Conservation (phyloP, 1,284 basidiomycete species). For the Kalmanozyma brasiliensis region DNA sequence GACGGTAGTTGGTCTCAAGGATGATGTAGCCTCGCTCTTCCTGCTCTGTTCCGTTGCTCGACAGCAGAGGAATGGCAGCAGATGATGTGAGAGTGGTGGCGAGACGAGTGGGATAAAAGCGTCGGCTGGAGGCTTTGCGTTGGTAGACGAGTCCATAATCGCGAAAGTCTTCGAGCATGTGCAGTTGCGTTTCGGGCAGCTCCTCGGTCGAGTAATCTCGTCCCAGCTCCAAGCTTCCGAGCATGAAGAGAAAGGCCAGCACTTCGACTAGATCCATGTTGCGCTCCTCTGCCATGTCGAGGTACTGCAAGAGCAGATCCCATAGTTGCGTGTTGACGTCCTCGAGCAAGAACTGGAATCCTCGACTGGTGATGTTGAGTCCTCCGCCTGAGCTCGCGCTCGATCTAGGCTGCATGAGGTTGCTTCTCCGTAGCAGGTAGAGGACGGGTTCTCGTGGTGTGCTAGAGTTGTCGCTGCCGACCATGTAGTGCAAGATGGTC, state of each 20-base stretch:
- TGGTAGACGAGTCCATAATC: constrained; percentile 92
- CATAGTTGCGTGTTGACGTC: constrained; percentile 98
- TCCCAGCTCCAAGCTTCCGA: constrained; percentile 62
- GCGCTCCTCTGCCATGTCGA: constrained; percentile 61
- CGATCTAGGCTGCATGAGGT: constrained; percentile 76
- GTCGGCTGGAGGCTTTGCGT: constrained; percentile 70
- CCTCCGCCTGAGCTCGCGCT: constrained; percentile 18
- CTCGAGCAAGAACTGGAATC: constrained; percentile 96
- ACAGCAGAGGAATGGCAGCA: constrained; percentile 67
- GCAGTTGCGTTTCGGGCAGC: constrained; percentile 81
- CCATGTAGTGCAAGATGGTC: constrained; percentile 98
- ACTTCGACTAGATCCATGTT: constrained; percentile 89
- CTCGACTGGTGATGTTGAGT: constrained; percentile 85
- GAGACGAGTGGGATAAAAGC: constrained; percentile 92
- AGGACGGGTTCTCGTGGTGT: constrained; percentile 83
- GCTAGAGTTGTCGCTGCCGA: constrained; percentile 82
- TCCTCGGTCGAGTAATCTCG: constrained; percentile 80
- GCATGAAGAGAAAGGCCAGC: constrained; percentile 84
- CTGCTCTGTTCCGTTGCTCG: constrained; percentile 60
- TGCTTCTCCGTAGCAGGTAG: constrained; percentile 82
- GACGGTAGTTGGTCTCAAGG: constrained; percentile 96
- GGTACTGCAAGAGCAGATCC: constrained; percentile 90
- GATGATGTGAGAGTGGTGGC: constrained; percentile 89
- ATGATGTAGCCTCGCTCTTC: constrained; percentile 83
- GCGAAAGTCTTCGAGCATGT: constrained; percentile 89